These are phyloP conservation scores for Stephania japonica DNA, from an alignment of 164 flowering plant genomes.

Conservation along the genomic window DNA sequence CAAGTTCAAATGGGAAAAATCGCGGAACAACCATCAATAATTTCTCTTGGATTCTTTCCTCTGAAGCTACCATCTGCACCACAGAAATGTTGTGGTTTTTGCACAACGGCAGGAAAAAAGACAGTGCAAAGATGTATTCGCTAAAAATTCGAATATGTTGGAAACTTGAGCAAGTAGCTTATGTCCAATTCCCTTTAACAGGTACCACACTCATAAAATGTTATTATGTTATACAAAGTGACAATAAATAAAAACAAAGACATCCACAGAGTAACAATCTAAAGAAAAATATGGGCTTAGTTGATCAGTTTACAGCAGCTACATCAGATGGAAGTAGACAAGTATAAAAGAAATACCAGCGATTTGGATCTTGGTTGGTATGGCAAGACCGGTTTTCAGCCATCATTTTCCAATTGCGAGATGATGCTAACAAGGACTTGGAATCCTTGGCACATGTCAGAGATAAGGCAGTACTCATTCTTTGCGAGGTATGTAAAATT, in stretches of 20 bases:
- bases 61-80: neutral
- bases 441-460: conserved; percentile 96
- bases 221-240: too few species aligned
- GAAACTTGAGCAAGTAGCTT: neutral
- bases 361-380: neutral
- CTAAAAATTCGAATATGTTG: neutral
- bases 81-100: neutral
- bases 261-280: neutral
- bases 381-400: neutral
- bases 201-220: neutral
- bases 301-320: conserved; percentile 2
- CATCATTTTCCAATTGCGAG: conserved; percentile 63
- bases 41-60: neutral
- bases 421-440: conserved; percentile 77
- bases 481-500: conserved; percentile 76
- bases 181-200: neutral
- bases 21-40: neutral
- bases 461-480: conserved; percentile 88
- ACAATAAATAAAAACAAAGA: neutral
- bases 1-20: neutral
- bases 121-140: neutral
- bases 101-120: neutral
- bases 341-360: neutral
- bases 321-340: neutral
- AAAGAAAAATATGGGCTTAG: neutral